Base-by-base conservation (phyloP, 768 basidiomycete genomes). In the Rhodosporidiobolus sp. region DNA sequence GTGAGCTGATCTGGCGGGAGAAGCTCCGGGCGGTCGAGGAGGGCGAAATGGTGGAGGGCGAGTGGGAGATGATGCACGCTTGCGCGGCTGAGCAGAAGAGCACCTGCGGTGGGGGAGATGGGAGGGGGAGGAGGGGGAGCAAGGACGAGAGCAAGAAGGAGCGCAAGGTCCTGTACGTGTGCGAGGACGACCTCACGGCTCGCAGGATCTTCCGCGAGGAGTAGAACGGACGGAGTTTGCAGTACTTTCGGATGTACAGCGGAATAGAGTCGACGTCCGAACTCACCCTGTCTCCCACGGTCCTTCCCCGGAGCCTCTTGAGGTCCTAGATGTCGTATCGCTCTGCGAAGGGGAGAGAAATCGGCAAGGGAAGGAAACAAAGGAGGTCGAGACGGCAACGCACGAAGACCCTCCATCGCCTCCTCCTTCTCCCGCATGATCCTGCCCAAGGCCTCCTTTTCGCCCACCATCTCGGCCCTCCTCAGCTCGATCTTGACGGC, bases 121-220 rank as follows among this genome's bases (percentile, higher is more conserved):
- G 55, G 38, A 50, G 52, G 48, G 48, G 34, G n/a, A 28, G n/a
- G 57, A 54, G 43, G 58, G 65, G 38, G 24, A n/a, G 65, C n/a
- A 62, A 62, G n/a, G 66, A 58, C 20, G 53, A 52, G n/a, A 20
- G 43, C 45, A 19, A 14, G 24, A 30, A 8, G 16, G 34, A 10
- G 26, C 50, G 22, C 46, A 34, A 22, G 38, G 61, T 63, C 4
- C 35, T 59, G 2, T 58, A 58, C 28, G 55, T 72, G 17, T 72
- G 70, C 54, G 65, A 67, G 55, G 65, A 72, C 17, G 45, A 49
- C 5, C 38, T 50, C 35, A 72, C 65, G 48, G 65, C 70, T 0
- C 20, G 70, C 1, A 24, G 3, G n/a, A 58, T 72, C 19, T 72
- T 72, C 30, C 34, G 70, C 9, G 70, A 66, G 19, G 53, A 46